These are phyloP conservation scores for Candida sakaeoensis DNA, from an alignment of 805 yeast species.

Conservation along the genomic window DNA sequence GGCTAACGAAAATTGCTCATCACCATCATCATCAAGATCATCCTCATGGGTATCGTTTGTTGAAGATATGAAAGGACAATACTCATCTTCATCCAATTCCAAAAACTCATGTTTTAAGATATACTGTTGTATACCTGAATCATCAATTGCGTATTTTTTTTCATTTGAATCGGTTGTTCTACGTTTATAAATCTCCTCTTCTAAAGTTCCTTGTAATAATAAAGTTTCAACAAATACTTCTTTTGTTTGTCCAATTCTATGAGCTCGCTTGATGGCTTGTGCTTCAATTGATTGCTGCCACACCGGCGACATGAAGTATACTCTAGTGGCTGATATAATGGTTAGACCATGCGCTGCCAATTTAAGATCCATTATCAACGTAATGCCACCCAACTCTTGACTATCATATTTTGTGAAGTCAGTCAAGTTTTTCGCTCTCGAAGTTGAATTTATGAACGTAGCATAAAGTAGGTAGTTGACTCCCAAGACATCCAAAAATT, in stretches of 20 bases:
- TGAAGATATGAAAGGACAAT: constrained; percentile 29
- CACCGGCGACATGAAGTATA: constrained; percentile 68
- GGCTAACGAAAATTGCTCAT: too few species aligned
- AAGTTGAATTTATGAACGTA: constrained; percentile 47
- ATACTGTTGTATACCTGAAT: constrained; percentile 54
- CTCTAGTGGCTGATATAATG: constrained; percentile 63
- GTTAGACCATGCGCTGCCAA: constrained; percentile 70
- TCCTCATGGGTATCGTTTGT: constrained; percentile 2
- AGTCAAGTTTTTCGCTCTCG: constrained; percentile 51
- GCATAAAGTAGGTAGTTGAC: constrained; percentile 61
- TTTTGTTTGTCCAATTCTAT: constrained; percentile 66
- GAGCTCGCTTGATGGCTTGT: constrained; percentile 74
- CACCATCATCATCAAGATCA: too few species aligned
- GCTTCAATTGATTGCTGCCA: constrained; percentile 71
- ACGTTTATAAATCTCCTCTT: constrained; percentile 59
- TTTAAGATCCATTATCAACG: constrained; percentile 62
- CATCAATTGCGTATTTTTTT: constrained; percentile 49
- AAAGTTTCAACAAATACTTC: constrained; percentile 68
- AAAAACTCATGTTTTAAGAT: constrained; percentile 50
- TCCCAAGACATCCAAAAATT: constrained; percentile 59
- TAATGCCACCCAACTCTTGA: constrained; percentile 41
- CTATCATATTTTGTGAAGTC: constrained; percentile 43
- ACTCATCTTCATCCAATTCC: constrained; percentile 26
- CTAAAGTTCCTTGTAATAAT: constrained; percentile 58
- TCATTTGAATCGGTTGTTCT: constrained; percentile 17